phyloP scores from a whole-genome alignment of 2,329 filamentous ascomycete genomes.

The Volutella citrinella region DNA sequence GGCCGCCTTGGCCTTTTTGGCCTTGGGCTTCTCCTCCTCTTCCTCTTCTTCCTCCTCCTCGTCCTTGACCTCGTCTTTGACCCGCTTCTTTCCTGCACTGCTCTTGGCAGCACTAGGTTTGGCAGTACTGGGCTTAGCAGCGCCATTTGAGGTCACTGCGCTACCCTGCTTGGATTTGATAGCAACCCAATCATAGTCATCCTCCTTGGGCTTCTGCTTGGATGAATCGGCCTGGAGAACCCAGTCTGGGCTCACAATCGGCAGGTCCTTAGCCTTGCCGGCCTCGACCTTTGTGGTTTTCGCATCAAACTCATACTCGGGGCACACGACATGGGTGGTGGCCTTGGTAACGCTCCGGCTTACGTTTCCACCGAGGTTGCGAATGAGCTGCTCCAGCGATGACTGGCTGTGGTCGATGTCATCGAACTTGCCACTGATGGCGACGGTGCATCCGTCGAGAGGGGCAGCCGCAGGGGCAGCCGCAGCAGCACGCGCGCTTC shows the following conservation, averaged over 20 bases:
- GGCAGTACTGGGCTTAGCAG: slow-evolving; percentile 21
- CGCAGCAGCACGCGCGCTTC: slow-evolving; percentile 11
- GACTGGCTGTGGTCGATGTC: slow-evolving; percentile 50
- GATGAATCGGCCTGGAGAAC: slow-evolving; percentile 49
- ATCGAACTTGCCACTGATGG: slow-evolving; percentile 59
- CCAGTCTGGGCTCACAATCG: slow-evolving; percentile 61
- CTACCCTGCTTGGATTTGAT: no score
- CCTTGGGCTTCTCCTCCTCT: slow-evolving; percentile 23
- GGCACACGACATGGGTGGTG: slow-evolving; percentile 58
- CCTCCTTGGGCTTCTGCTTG: slow-evolving; percentile 20
- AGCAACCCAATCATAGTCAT: slow-evolving; percentile 27
- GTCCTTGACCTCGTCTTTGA: slow-evolving; percentile 14
- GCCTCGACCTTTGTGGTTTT: slow-evolving; percentile 50
- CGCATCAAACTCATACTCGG: slow-evolving; percentile 48
- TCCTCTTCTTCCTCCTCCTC: slow-evolving; percentile 25
- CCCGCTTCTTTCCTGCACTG: slow-evolving; percentile 24
- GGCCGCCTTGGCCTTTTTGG: slow-evolving; percentile 26
- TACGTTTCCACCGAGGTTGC: slow-evolving; percentile 46
- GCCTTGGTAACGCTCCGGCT: slow-evolving; percentile 45
- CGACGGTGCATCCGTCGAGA: slow-evolving; percentile 49
- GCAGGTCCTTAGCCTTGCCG: slow-evolving; percentile 44
- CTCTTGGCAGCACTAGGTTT: slow-evolving; percentile 17
- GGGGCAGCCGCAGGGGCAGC: slow-evolving; percentile 26
- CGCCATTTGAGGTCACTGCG: no score
- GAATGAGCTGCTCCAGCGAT: slow-evolving; percentile 44